Conservation (phyloP, 108 stramenopile genomes). For the Nitzschia sp. region DNA sequence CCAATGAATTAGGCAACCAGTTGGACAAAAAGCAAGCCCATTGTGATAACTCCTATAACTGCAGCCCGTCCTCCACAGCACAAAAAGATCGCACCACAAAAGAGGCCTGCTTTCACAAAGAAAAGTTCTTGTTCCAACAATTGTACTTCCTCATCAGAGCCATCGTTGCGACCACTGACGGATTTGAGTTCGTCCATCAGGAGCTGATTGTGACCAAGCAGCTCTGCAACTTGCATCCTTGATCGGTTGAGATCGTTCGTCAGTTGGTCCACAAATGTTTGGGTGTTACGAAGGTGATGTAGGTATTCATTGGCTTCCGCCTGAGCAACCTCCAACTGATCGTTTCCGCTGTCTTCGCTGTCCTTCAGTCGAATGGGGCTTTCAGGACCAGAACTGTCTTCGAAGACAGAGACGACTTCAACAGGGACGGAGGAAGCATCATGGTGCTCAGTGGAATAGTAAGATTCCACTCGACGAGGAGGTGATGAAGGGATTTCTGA, state of each 20-base stretch:
- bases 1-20: not conserved
- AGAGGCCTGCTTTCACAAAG: constrained; percentile 5
- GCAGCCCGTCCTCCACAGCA: constrained; percentile 14
- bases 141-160: constrained; percentile 1
- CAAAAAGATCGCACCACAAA: constrained; percentile 8
- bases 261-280: constrained; percentile 8
- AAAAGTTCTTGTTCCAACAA: constrained; percentile 10
- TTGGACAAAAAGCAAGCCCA: constrained; percentile 3
- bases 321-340: not conserved
- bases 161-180: not conserved
- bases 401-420: too few relatives aligned
- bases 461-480: too few relatives aligned
- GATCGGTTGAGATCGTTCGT: constrained; percentile 15
- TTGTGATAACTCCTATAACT: not conserved
- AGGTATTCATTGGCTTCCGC: constrained; percentile 7
- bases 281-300: not conserved
- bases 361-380: too few relatives aligned
- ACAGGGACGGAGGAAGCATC: too few relatives aligned
- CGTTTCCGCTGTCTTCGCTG: not conserved
- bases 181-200: constrained; percentile 13
- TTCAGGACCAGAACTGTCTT: too few relatives aligned
- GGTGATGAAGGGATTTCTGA: too few relatives aligned
- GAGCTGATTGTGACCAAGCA: constrained; percentile 6
- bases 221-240: constrained; percentile 14
- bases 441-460: too few relatives aligned